These are phyloP conservation scores for Monosporascus cannonballus DNA, from an alignment of 2,329 filamentous ascomycete species.

Conservation along the genomic window DNA sequence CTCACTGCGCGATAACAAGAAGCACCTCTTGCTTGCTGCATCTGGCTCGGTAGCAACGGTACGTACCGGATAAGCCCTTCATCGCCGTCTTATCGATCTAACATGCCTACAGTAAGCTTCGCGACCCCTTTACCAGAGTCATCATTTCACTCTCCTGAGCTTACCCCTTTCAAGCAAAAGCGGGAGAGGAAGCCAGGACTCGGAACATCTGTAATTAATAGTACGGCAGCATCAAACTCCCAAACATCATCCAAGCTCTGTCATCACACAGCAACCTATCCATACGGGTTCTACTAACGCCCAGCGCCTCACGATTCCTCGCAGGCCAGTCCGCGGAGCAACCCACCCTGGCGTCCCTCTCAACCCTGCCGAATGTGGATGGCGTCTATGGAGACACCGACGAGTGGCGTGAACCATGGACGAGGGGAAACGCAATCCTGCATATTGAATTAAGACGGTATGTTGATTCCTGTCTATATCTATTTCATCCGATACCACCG, in stretches of 20 bases:
- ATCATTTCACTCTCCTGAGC: background rate
- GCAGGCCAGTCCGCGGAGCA: constrained; percentile 71
- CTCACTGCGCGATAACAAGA: constrained; percentile 41
- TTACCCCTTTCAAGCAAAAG: background rate
- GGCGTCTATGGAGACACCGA: constrained; percentile 77
- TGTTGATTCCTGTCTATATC: background rate
- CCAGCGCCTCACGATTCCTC: constrained; percentile 69
- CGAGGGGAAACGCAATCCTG: constrained; percentile 69
- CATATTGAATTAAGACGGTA: constrained; percentile 80
- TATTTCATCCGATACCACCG: background rate
- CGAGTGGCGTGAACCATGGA: constrained; percentile 79
- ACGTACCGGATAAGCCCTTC: constrained; percentile 43
- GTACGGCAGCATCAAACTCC: constrained; percentile 77
- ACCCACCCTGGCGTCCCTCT: constrained; percentile 57
- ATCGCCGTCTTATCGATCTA: constrained; percentile 21
- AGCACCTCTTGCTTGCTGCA: constrained; percentile 59
- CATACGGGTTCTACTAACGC: constrained; percentile 79
- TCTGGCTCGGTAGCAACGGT: constrained; percentile 63
- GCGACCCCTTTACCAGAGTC: background rate
- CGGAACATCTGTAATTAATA: constrained; percentile 20
- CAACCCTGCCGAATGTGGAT: constrained; percentile 63
- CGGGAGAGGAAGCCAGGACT: too few relatives aligned
- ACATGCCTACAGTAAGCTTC: background rate
- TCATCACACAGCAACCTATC: constrained; percentile 49
- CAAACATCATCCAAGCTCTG: constrained; percentile 57